Evolutionary conservation across 305 asterid species (phyloP).

Genomic region (Fraxinus angustifolia): DNA sequence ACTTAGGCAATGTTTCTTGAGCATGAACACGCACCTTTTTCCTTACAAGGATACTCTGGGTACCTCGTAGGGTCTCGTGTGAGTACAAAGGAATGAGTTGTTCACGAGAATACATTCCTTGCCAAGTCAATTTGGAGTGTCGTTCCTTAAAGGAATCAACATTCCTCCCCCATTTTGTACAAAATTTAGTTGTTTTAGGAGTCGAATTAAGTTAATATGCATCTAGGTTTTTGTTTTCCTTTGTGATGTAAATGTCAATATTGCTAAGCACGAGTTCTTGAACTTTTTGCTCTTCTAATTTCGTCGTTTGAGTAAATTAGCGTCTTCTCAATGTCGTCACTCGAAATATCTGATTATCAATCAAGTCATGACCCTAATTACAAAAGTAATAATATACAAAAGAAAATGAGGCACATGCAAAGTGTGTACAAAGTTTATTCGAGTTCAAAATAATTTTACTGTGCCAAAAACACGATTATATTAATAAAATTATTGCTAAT

Average conservation of each 20-base stretch:
- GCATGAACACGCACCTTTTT: neutral
- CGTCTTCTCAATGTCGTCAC: neutral
- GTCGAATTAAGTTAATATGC: neutral
- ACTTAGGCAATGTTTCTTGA: neutral
- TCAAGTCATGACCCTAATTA: neutral
- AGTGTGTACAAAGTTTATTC: neutral
- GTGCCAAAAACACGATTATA: neutral
- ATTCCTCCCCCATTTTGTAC: neutral
- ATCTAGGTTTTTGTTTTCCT: conserved; percentile 2
- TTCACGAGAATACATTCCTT: neutral
- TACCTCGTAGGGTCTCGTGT: neutral
- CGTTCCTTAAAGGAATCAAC: neutral
- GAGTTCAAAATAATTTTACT: neutral
- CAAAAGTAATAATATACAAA: neutral
- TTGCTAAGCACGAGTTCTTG: neutral
- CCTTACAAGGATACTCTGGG: neutral
- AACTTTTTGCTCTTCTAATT: neutral
- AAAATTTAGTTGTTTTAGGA: neutral
- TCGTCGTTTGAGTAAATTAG: neutral
- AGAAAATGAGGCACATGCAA: neutral
- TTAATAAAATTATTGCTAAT: neutral
- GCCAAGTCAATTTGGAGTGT: neutral
- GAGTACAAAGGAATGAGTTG: neutral
- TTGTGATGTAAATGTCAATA: neutral
- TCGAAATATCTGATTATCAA: too few species aligned